These are phyloP conservation scores for Myotisia sp. DNA, from an alignment of 2,329 filamentous ascomycete genomes.

Conservation along the genomic window DNA sequence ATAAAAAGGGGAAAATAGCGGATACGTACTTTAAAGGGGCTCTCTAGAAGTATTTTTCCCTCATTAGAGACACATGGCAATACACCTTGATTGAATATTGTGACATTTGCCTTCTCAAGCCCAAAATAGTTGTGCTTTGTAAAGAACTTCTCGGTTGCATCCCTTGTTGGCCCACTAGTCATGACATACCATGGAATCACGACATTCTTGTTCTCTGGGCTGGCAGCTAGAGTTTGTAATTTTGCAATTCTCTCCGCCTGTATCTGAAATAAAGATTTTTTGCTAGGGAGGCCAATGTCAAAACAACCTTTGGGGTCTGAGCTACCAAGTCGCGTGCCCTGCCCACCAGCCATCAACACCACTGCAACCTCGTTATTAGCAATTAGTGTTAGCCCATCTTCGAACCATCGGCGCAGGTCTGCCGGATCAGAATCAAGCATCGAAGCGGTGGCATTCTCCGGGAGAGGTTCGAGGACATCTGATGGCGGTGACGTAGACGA, in stretches of 20 bases:
- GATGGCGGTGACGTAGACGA: constrained; percentile 36
- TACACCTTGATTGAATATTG: constrained; percentile 93
- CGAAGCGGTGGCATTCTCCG: constrained; percentile 71
- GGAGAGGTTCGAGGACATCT: constrained; percentile 66
- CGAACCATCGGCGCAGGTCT: constrained; percentile 74
- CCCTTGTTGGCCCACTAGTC: constrained; percentile 89
- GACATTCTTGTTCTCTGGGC: constrained; percentile 45
- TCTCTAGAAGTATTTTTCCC: constrained; percentile 89
- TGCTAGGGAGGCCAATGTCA: constrained; percentile 82
- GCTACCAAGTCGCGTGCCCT: constrained; percentile 87
- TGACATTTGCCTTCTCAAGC: constrained; percentile 66
- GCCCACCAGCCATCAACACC: constrained; percentile 91
- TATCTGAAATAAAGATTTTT: constrained; percentile 94
- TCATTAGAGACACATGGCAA: constrained; percentile 95
- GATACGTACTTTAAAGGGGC: constrained; percentile 55
- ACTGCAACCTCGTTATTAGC: constrained; percentile 61
- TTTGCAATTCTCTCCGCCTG: constrained; percentile 89
- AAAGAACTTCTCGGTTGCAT: constrained; percentile 89
- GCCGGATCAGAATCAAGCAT: constrained; percentile 74
- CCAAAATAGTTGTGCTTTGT: constrained; percentile 83
- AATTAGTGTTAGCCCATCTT: constrained; percentile 51
- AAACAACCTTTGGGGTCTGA: constrained; percentile 95
- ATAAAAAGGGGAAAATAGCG: too few species aligned
- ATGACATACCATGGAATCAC: constrained; percentile 97
- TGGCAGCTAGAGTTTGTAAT: constrained; percentile 64